Percentiles rank a stretch among this genome's conserved stretches.
Evolutionary conservation across 2,329 filamentous ascomycete species (phyloP).

Genomic region (Ophiostoma ips): DNA sequence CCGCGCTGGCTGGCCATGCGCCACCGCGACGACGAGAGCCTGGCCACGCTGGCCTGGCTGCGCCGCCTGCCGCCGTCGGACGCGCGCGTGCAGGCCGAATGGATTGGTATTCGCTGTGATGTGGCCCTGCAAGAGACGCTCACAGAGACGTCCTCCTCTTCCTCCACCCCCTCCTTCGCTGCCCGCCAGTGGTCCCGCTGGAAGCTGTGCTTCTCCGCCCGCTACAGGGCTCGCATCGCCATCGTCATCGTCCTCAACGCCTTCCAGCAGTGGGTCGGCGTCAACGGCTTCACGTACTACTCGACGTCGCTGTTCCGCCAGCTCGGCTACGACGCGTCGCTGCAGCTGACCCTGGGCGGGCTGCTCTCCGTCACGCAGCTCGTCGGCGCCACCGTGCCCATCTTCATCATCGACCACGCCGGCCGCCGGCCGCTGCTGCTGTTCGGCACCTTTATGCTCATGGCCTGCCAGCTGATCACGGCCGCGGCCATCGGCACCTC

Average conservation of each 20-base stretch:
- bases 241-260: not conserved
- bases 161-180: too few species aligned
- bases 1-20: slow-evolving; percentile 7
- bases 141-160: too few species aligned
- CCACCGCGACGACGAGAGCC: slow-evolving; percentile 11
- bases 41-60: slow-evolving; percentile 6
- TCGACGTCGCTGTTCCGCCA: slow-evolving; percentile 2
- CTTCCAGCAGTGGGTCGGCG: slow-evolving; percentile 6
- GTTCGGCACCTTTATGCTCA: slow-evolving; percentile 13
- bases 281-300: slow-evolving; percentile 8
- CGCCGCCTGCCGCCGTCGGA: not conserved
- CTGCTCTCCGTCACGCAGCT: slow-evolving; percentile 46
- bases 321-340: not conserved
- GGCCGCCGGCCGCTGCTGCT: slow-evolving; percentile 44
- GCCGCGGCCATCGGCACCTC: not conserved
- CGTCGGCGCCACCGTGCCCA: slow-evolving; percentile 43
- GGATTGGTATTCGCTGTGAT: not conserved
- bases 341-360: slow-evolving; percentile 11
- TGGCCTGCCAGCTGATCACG: not conserved
- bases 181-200: too few species aligned
- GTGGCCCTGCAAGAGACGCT: not conserved
- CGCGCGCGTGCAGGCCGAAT: not conserved
- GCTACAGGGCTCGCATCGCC: not conserved
- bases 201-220: not conserved
- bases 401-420: slow-evolving; percentile 33